Percentiles rank a stretch among this genome's conserved stretches.
These are phyloP conservation scores for Arthrobotrys entomopaga DNA, from an alignment of 2,329 filamentous ascomycete genomes.

Conservation along the genomic window DNA sequence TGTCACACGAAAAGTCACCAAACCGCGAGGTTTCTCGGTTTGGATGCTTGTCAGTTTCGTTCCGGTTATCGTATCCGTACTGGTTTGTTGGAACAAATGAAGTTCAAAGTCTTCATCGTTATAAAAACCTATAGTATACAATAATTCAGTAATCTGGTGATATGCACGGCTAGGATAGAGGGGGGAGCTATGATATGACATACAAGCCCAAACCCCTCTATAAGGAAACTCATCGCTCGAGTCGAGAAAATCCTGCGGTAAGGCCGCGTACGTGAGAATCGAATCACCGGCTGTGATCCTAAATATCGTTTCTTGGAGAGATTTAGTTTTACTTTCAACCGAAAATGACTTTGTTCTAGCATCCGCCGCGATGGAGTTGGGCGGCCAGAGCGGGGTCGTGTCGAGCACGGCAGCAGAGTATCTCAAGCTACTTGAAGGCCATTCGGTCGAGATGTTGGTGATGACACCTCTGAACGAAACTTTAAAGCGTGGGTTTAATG, in stretches of 20 bases:
- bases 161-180: background rate
- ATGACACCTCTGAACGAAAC: background rate
- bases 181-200: background rate
- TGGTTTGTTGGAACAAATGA: conserved; percentile 30
- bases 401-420: background rate
- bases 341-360: background rate
- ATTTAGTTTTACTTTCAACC: too few species aligned
- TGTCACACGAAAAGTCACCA: too few species aligned
- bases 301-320: background rate
- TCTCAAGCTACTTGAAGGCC: background rate
- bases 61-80: background rate
- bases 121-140: conserved; percentile 25
- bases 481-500: background rate
- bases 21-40: conserved; percentile 1
- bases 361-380: background rate
- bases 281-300: background rate
- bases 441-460: background rate
- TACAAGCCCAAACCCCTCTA: conserved; percentile 38
- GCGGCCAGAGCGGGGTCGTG: background rate
- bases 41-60: conserved; percentile 14
- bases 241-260: conserved; percentile 10
- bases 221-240: conserved; percentile 15
- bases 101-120: conserved; percentile 12
- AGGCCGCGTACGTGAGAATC: conserved; percentile 11
- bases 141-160: background rate